Evolutionary conservation across 768 basidiomycete species (phyloP), one percentile per base, ranked within the genome.

Genomic region (Hericium alpestre): DNA sequence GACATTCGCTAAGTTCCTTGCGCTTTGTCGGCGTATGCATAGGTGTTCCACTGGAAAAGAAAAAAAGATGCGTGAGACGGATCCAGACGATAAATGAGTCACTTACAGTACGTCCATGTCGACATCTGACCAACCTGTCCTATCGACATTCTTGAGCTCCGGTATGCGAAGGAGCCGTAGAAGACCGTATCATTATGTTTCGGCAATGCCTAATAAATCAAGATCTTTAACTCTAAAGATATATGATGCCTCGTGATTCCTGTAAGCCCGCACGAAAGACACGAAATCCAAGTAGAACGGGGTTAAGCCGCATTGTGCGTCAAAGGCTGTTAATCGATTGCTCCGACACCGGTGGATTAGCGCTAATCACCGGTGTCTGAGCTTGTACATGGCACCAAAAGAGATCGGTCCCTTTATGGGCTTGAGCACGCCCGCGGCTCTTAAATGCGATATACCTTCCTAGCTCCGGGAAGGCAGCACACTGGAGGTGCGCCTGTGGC

Each of bases 201-300:
- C n/a, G 7, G 92, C 95, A 6, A 94, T 75, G 9, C 87, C 90
- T 32, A 90, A 67, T 39, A 97, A 78, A 66, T 97, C 91, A 38
- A 98, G 82, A 62, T 93, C 90, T 65, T 86, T 86, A 9, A 95
- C 64, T 38, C 93, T 85, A 72, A 99, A 99, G 57, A 99, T 94
- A 68, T 93, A 99, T 0, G 90, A 89, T 2, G 95, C 96, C 68
- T 98, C 95, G 63, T 99, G 96, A 67, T 97, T 98, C 3, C 91
- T 91, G 68, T 98, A 99, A 0, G 96, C 91, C 4, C 87, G 82
- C 20, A 94, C 80, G 60, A 93, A 93, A 0, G 96, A 98, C 2
- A 98, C 96, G 65, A 92, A 97, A 0, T 25, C 25, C 3, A 25
- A 25, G 25, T 25, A 4, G 25, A 25, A 25, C 25, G 25, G 25